Evolutionary conservation across 805 yeast genomes (phyloP).

Genomic region (Wickerhamomyces hampshirensis): DNA sequence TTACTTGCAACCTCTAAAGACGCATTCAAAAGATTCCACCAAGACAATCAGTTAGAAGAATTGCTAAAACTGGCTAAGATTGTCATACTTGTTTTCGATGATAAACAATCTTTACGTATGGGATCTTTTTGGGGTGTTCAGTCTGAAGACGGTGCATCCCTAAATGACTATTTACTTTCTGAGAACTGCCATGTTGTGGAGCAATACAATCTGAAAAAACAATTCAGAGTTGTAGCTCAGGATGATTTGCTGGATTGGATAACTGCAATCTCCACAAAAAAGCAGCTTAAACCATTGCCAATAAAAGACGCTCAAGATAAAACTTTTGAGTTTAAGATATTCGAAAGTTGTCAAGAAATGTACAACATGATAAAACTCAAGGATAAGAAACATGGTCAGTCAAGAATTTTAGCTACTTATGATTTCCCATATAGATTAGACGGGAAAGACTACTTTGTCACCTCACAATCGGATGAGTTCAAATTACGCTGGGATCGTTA

Average conservation of each 20-base stretch:
- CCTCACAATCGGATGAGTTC: constrained; percentile 36
- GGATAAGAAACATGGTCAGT: constrained; percentile 34
- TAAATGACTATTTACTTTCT: constrained; percentile 14
- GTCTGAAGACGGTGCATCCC: constrained; percentile 31
- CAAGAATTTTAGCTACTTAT: constrained; percentile 39
- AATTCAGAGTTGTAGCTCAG: constrained; percentile 38
- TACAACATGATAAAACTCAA: constrained; percentile 29
- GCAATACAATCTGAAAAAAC: constrained; percentile 30
- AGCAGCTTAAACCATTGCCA: constrained; percentile 33
- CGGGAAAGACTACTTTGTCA: constrained; percentile 40
- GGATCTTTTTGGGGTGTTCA: constrained; percentile 38
- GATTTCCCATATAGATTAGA: constrained; percentile 43
- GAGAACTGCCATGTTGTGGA: constrained; percentile 8
- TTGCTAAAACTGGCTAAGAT: constrained; percentile 34
- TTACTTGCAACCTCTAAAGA: constrained; percentile 38
- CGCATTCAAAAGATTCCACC: constrained; percentile 39
- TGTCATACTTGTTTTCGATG: constrained; percentile 40
- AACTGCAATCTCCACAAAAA: constrained; percentile 28
- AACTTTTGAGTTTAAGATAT: constrained; percentile 31
- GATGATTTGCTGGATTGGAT: constrained; percentile 38
- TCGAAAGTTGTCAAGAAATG: constrained; percentile 39
- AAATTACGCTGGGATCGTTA: constrained; percentile 44
- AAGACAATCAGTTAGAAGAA: constrained; percentile 40
- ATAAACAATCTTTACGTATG: constrained; percentile 40
- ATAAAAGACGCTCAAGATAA: constrained; percentile 9